Evolutionary conservation across 257 asterid genomes (phyloP), one percentile per base, ranked within the genome.

Genomic region (Ilex aquifolium): DNA sequence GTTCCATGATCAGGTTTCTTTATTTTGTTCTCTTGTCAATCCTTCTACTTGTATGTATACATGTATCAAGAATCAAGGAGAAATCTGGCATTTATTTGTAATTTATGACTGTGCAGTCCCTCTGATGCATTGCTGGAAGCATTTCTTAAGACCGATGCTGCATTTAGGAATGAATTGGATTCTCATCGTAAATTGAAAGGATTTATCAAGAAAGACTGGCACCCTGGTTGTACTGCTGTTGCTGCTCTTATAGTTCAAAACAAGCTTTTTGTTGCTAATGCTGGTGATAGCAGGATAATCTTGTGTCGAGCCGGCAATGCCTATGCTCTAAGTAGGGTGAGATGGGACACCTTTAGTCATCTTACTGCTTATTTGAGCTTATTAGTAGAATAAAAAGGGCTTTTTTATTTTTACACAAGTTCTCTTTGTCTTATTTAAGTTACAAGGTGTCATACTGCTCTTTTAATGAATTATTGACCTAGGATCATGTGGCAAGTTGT

Each of bases 151-250:
- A 89, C 96, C 48, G 99, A 92, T 76, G 56, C 72, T 67, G 91
- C 88, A 60, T 92, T 92, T 68, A 79, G 97, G 84, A 63, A 77
- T 52, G 87, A 89, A 70, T 81, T 89, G 59, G 69, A 72, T 64
- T 72, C 76, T 74, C 76, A 61, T 57, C 74, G 83, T 64, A 81
- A 86, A 73, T 61, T 68, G 42, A 89, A 79, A 69, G 85, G 89
- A 63, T 78, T 72, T 59, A 55, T 80, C 71, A 71, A 82, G 80
- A 92, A 82, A 76, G 86, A 87, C 60, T 78, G 76, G 65, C 95
- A 92, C 77, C 99, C 99, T 76, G 99, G 97, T 65, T 89, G 99
- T 72, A 87, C 97, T 80, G 99, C 95, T 59, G 67, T 85, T 67
- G 79, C 88, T 77, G 81, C 90, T 63, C 83, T 92, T 62, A 73